Base-by-base conservation (phyloP, 2,329 filamentous ascomycete species). In the Epichloe elymi region DNA sequence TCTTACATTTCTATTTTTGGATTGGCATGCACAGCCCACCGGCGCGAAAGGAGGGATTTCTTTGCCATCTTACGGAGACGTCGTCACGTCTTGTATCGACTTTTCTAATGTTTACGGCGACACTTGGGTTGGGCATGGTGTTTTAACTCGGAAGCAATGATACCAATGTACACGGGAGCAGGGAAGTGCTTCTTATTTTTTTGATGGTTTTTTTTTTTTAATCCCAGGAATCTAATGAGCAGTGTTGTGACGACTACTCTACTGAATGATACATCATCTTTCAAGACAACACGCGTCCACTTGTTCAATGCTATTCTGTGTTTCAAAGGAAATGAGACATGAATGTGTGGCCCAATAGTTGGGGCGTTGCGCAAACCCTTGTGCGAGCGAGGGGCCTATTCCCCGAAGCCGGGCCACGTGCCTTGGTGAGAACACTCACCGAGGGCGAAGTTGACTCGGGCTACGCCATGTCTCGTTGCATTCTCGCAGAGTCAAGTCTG, bases 121-220 rank as follows among this genome's bases (percentile, higher is more conserved):
- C 23, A 17, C n/a, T 6, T 23, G 39, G 40, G 40, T 42, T 40
- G 17, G 40, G 20, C 42, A 14, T n/a, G 42, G 42, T 37, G 17
- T 50, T 46, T 46, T 49, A 15, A 19, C 33, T n/a, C 35, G 39
- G 20, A 38, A 23, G 37, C 33, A 50, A 50, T 46, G 49, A 50
- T 50, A 50, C 49, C 49, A 50, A 33, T 33, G 23, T 44, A 8
- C 30, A 19, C 14, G 20, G 42, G 7, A 45, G 42, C 42, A 23
- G 15, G n/a, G 19, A 48, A 35, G 36, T 17, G 19, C n/a, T 11
- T 17, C n/a, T 17, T 41, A 41, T 30, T 41, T 41, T 41, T 15
- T 26, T 8, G 1, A 26, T 7, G 23, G 4, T 4, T 5, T 4
- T 20, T 23, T 26, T 26, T 26, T 26, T 8, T 26, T 23, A 0